phyloP scores from a whole-genome alignment of 805 yeast genomes.

The Ogataea allantospora region DNA sequence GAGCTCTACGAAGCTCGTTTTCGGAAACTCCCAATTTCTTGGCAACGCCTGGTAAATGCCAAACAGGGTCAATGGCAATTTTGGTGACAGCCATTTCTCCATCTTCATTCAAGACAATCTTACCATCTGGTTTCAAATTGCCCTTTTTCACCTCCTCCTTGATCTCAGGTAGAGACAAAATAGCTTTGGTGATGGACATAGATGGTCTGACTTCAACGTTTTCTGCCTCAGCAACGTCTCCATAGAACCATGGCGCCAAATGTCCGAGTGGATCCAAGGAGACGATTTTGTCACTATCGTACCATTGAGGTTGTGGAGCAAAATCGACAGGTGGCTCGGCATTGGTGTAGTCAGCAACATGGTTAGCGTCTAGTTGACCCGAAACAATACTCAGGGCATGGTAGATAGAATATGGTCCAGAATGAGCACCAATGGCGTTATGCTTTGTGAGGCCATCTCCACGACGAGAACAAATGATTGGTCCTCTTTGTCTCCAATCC shows the following conservation, averaged over 20 bases:
- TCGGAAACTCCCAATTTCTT: slow-evolving; percentile 59
- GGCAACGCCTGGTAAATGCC: slow-evolving; percentile 71
- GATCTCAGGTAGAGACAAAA: slow-evolving; percentile 58
- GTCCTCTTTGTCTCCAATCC: slow-evolving; percentile 51
- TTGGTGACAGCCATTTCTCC: slow-evolving; percentile 65
- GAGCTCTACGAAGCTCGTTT: slow-evolving; percentile 52
- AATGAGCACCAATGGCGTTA: slow-evolving; percentile 63
- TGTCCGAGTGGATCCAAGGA: slow-evolving; percentile 70
- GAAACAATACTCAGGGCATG: slow-evolving; percentile 67
- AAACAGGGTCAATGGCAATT: slow-evolving; percentile 68
- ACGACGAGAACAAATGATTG: slow-evolving; percentile 53
- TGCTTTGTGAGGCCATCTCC: slow-evolving; percentile 50
- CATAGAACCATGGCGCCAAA: slow-evolving; percentile 58
- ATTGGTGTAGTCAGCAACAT: slow-evolving; percentile 59
- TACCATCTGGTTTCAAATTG: slow-evolving; percentile 55
- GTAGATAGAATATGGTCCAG: slow-evolving; percentile 63
- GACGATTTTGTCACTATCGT: slow-evolving; percentile 53
- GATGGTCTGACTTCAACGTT: slow-evolving; percentile 62
- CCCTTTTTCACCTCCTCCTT: slow-evolving; percentile 55
- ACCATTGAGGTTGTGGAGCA: slow-evolving; percentile 57
- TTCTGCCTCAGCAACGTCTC: slow-evolving; percentile 41
- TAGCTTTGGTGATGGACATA: slow-evolving; percentile 65
- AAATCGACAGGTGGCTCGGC: slow-evolving; percentile 60
- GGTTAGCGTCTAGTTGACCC: slow-evolving; percentile 50
- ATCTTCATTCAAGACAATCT: slow-evolving; percentile 53